Evolutionary conservation across 1,284 basidiomycete species (phyloP).

Genomic region (Puccinia novopanici): DNA sequence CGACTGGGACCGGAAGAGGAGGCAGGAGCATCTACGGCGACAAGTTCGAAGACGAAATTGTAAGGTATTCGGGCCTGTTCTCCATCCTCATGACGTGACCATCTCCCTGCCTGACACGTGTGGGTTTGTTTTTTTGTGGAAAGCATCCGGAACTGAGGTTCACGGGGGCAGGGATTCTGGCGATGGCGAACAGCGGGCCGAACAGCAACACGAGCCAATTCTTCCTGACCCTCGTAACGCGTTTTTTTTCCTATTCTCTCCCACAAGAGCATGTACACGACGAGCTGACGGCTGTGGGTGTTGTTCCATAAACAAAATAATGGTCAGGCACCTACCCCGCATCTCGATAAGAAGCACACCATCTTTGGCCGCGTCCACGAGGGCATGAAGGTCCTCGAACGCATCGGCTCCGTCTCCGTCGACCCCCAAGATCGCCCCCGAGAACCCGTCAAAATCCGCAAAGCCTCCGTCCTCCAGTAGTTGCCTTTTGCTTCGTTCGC

Average conservation of each 20-base stretch:
- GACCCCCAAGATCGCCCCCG: constrained; percentile 53
- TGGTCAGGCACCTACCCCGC: constrained; percentile 53
- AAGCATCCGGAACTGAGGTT: constrained; percentile 53
- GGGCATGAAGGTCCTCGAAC: constrained; percentile 53
- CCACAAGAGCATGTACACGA: neutral
- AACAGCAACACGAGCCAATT: constrained; percentile 54
- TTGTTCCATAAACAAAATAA: too few species aligned
- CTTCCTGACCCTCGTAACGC: constrained; percentile 44
- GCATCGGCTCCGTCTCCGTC: constrained; percentile 55
- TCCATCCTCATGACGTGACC: too few species aligned
- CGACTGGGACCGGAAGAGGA: constrained; percentile 54
- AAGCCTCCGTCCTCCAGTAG: constrained; percentile 29
- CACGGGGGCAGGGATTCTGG: constrained; percentile 54
- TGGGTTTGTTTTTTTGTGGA: neutral
- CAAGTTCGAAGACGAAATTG: constrained; percentile 52
- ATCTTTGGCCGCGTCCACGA: constrained; percentile 53
- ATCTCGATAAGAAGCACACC: constrained; percentile 53
- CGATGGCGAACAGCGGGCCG: constrained; percentile 54
- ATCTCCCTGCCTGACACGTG: too few species aligned
- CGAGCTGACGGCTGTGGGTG: too few species aligned
- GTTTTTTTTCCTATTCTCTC: neutral
- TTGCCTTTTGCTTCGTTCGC: neutral
- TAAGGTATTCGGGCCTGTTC: neutral
- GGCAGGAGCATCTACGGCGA: constrained; percentile 57
- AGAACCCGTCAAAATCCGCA: constrained; percentile 49